Evolutionary conservation across 1,284 basidiomycete genomes (phyloP).

Genomic region (Papiliotrema laurentii): DNA sequence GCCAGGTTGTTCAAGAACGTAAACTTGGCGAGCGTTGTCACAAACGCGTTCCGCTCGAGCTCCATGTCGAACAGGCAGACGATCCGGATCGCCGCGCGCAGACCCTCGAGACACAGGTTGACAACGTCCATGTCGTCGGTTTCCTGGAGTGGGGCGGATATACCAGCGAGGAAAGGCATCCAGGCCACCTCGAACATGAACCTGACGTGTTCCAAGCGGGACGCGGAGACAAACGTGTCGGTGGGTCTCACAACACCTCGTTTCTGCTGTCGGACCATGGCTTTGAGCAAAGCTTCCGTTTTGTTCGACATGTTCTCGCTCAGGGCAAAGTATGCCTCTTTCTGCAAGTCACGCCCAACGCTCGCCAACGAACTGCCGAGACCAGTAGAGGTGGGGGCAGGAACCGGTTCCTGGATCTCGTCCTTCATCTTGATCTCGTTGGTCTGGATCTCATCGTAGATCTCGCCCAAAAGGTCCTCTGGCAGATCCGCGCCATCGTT

Average conservation of each 20-base stretch:
- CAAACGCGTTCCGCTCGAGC: conserved; percentile 90
- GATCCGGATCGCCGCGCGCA: conserved; percentile 87
- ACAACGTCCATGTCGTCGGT: conserved; percentile 88
- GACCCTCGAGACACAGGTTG: conserved; percentile 86
- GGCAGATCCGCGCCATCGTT: conserved; percentile 84
- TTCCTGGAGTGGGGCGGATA: conserved; percentile 86
- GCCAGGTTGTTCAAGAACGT: conserved; percentile 93
- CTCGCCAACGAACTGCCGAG: conserved; percentile 69
- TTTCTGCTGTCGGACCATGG: conserved; percentile 8
- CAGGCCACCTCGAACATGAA: conserved; percentile 99
- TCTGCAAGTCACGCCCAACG: conserved; percentile 86
- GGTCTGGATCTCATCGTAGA: conserved; percentile 82
- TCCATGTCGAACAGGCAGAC: conserved; percentile 94
- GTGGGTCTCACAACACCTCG: conserved; percentile 54
- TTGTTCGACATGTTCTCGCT: conserved; percentile 93
- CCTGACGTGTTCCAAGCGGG: conserved; percentile 86
- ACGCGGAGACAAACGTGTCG: conserved; percentile 90
- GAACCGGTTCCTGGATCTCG: conserved; percentile 64
- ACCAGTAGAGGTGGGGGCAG: conserved; percentile 54
- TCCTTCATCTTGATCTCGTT: conserved; percentile 99
- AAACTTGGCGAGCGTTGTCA: conserved; percentile 95
- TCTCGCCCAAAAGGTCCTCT: conserved; percentile 68
- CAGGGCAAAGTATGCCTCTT: conserved; percentile 88
- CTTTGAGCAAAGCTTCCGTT: conserved; percentile 66
- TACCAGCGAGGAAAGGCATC: conserved; percentile 91